phyloP scores from a whole-genome alignment of 2,329 filamentous ascomycete genomes.

The Tolypocladium ovalisporum region DNA sequence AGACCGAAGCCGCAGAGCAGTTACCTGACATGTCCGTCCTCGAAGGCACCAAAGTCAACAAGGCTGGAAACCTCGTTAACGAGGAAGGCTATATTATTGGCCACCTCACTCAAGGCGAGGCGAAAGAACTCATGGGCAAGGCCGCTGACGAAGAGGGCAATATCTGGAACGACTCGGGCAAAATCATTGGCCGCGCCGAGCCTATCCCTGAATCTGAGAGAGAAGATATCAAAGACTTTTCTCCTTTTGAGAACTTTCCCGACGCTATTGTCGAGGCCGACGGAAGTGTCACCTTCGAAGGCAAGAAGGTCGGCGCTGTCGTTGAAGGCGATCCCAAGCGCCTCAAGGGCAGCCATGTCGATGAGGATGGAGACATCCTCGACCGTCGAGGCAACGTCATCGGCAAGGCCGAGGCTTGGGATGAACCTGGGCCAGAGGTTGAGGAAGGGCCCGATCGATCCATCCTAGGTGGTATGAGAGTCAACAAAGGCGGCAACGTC shows the following conservation, averaged over 20 bases:
- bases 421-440: slow-evolving; percentile 34
- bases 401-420: slow-evolving; percentile 58
- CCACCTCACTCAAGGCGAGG: slow-evolving; percentile 51
- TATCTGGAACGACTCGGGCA: slow-evolving; percentile 60
- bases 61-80: slow-evolving; percentile 45
- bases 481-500: slow-evolving; percentile 59
- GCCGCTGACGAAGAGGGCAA: slow-evolving; percentile 55
- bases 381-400: slow-evolving; percentile 58
- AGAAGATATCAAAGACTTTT: slow-evolving; percentile 32
- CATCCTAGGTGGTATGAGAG: slow-evolving; percentile 55
- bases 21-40: slow-evolving; percentile 36
- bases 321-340: slow-evolving; percentile 53
- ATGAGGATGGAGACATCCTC: slow-evolving; percentile 58
- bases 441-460: slow-evolving; percentile 50
- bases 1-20: slow-evolving; percentile 12
- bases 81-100: slow-evolving; percentile 44
- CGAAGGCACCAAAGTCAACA: slow-evolving; percentile 46
- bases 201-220: slow-evolving; percentile 42
- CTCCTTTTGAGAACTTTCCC: slow-evolving; percentile 49
- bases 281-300: slow-evolving; percentile 40
- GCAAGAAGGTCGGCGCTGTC: slow-evolving; percentile 47
- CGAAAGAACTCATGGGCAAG: slow-evolving; percentile 52
- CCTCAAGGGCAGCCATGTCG: slow-evolving; percentile 54
- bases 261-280: slow-evolving; percentile 40
- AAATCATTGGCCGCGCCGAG: slow-evolving; percentile 57